phyloP scores from a whole-genome alignment of 768 basidiomycete species.

The Xerocomus potaroensis region DNA sequence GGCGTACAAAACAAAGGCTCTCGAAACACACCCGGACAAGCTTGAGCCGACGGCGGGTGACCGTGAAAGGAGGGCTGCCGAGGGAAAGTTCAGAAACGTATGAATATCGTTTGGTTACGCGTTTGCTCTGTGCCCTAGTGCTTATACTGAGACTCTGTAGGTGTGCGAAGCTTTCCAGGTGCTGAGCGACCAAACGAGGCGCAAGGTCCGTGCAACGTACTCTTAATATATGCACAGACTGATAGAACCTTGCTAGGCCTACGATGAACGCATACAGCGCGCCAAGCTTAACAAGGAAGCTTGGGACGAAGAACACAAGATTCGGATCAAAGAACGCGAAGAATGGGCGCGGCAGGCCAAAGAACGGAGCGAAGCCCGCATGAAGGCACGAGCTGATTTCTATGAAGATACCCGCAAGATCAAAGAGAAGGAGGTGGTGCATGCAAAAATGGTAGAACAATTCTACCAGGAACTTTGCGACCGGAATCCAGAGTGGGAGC shows the following conservation, averaged over 20 bases:
- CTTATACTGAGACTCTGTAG: constrained; percentile 34
- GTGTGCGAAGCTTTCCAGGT: constrained; percentile 61
- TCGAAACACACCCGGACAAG: constrained; percentile 74
- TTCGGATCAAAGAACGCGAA: constrained; percentile 45
- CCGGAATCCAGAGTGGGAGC: constrained; percentile 60
- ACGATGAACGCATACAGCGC: constrained; percentile 41
- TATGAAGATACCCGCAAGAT: constrained; percentile 37
- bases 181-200: constrained; percentile 50
- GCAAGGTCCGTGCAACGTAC: constrained; percentile 40
- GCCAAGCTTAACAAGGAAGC: constrained; percentile 21
- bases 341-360: constrained; percentile 52
- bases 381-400: constrained; percentile 37
- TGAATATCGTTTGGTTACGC: constrained; percentile 25
- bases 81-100: constrained; percentile 60
- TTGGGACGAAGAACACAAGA: constrained; percentile 37
- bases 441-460: constrained; percentile 44
- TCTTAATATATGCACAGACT: neutral
- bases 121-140: constrained; percentile 5
- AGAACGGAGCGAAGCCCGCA: constrained; percentile 47
- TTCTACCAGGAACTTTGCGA: constrained; percentile 53
- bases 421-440: constrained; percentile 38
- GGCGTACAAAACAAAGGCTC: constrained; percentile 61
- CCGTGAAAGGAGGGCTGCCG: constrained; percentile 49
- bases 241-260: constrained; percentile 33
- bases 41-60: constrained; percentile 51